Evolutionary conservation across 257 asterid species (phyloP).

Genomic region (Thymus mandschuricus): DNA sequence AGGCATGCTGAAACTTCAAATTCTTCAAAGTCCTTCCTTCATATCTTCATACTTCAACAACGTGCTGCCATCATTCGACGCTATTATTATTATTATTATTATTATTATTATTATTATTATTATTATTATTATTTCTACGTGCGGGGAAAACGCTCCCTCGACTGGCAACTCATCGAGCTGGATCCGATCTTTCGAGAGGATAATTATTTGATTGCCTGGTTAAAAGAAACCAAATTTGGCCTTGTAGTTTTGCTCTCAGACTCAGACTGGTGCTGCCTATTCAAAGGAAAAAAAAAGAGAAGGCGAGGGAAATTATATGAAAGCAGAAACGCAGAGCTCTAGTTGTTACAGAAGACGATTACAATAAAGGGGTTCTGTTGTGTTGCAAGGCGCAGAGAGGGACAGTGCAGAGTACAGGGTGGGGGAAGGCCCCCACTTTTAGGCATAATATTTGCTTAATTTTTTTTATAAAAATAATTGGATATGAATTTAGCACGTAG

Average conservation of each 20-base stretch:
- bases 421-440: slow-evolving; percentile 66
- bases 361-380: slow-evolving; percentile 33
- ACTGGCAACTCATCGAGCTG: slow-evolving; percentile 36
- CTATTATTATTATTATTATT: no score
- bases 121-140: background rate
- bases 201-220: background rate
- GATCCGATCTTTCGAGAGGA: slow-evolving; percentile 32
- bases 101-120: no score
- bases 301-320: background rate
- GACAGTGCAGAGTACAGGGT: slow-evolving; percentile 19
- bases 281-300: background rate
- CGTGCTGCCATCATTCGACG: no score
- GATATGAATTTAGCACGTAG: slow-evolving; percentile 68
- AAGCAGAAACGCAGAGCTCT: slow-evolving; percentile 44
- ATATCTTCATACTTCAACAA: no score
- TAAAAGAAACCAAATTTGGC: background rate
- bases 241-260: slow-evolving; percentile 44
- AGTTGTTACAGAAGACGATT: slow-evolving; percentile 40
- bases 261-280: slow-evolving; percentile 33
- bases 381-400: slow-evolving; percentile 32
- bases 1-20: no score
- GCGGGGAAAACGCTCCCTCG: slow-evolving; percentile 30
- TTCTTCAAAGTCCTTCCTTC: no score
- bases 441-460: slow-evolving; percentile 51
- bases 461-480: slow-evolving; percentile 52